These are phyloP conservation scores for Candida vartiovaarae DNA, from an alignment of 805 yeast genomes.

Conservation along the genomic window DNA sequence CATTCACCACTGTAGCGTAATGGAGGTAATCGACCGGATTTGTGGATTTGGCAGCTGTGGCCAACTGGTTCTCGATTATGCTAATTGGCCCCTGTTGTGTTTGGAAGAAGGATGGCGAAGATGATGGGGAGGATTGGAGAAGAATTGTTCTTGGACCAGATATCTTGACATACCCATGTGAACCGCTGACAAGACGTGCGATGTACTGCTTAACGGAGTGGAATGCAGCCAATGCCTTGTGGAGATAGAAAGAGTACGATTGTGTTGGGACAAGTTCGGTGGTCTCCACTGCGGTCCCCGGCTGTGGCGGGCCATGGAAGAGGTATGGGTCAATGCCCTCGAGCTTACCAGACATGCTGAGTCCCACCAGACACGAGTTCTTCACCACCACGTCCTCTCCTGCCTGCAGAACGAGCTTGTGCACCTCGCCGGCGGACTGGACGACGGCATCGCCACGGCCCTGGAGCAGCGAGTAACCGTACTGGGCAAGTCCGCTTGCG, in stretches of 20 bases:
- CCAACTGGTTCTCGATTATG: slow-evolving; percentile 6
- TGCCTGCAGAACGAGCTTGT: slow-evolving; percentile 36
- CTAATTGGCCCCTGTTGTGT: slow-evolving; percentile 4
- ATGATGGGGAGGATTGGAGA: slow-evolving; percentile 10
- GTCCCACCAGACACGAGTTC: slow-evolving; percentile 39
- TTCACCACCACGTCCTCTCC: slow-evolving; percentile 44
- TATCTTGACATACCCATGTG: slow-evolving; percentile 29
- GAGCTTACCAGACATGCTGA: slow-evolving; percentile 39
- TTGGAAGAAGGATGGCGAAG: not conserved
- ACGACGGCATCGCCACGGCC: slow-evolving; percentile 55
- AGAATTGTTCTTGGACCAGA: slow-evolving; percentile 39
- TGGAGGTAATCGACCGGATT: slow-evolving; percentile 39
- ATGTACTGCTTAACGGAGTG: not conserved
- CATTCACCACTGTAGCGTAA: slow-evolving; percentile 37
- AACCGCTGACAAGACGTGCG: not conserved
- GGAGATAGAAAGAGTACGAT: not conserved
- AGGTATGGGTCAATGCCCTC: slow-evolving; percentile 3
- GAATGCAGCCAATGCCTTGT: not conserved
- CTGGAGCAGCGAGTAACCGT: slow-evolving; percentile 41
- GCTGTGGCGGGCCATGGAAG: not conserved
- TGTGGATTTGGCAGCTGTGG: not conserved
- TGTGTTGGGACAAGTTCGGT: not conserved
- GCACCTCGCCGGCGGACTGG: slow-evolving; percentile 48
- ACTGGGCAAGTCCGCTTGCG: slow-evolving; percentile 29
- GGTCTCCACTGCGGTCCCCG: not conserved